Base-by-base conservation (phyloP, 2,329 filamentous ascomycete genomes). In the Cladosporium velox region DNA sequence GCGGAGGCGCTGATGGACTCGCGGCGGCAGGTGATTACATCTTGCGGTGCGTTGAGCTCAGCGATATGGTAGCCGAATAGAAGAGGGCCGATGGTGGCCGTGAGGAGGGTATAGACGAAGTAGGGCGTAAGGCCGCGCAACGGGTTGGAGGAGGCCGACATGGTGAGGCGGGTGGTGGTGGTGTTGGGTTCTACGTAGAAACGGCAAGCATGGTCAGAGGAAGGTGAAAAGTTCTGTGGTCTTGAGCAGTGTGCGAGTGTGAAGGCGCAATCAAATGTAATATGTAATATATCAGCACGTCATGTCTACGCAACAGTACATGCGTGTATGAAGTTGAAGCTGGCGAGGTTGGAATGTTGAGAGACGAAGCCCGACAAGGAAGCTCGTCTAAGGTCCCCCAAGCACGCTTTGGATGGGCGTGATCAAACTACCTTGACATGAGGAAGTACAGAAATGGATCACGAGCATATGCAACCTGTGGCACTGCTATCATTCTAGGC, bases 41-140 rank as follows among this genome's bases (percentile, higher is more conserved):
- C 90, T 84, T 97, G 90, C 10, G 95, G 95, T 10, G 94, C 92
- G 78, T 99, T 99, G 69, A 99, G 87, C 78, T 98, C 95, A 72
- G 93, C 91, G 77, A 98, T 80, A 79, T 98, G 94, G 79, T 92
- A 97, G 69, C 95, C 95, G 76, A 97, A 99, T 74, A 97, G 92
- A 54, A 98, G 85, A 1, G 95, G 92, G 0, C 94, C 95, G 21
- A 97, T 80, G 0, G 93, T 96, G 52, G 91, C 87, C 67, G 93
- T 84, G 67, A 88, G 80, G 65, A 98, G 86, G 57, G 95, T 81
- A 74, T 92, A 87, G 73, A 95, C 76, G 72, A 98, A 87, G 79
- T 92, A 96, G 5, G 87, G 83, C 41, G 92, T 95, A 65, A 93
- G 76, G 74, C 79, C 77, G 67, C 82, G 73, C 70, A 80, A 75